Evolutionary conservation across 2,329 filamentous ascomycete species (phyloP).

Genomic region (Trichoderma gracile): DNA sequence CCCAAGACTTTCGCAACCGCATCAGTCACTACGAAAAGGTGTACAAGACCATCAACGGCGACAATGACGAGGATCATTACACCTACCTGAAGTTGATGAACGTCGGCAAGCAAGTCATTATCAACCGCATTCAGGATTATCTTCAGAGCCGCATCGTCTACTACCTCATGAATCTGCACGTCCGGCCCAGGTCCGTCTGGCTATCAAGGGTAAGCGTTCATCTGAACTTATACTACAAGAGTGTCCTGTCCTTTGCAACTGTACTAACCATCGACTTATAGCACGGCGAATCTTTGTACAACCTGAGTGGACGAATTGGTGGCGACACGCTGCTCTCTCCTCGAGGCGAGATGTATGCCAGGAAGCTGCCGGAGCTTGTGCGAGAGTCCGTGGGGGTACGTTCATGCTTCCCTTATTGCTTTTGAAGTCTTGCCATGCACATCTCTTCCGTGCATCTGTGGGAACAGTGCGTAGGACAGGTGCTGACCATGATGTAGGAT

Average conservation of each 20-base stretch:
- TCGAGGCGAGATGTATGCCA: constrained; percentile 84
- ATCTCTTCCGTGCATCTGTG: neutral
- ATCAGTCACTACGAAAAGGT: constrained; percentile 98
- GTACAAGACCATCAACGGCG: constrained; percentile 87
- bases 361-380: constrained; percentile 80
- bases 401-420: constrained; percentile 26
- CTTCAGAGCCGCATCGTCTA: constrained; percentile 95
- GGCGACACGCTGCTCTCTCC: constrained; percentile 86
- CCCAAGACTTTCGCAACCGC: constrained; percentile 86
- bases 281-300: constrained; percentile 95
- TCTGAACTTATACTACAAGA: neutral
- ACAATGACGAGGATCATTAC: constrained; percentile 75
- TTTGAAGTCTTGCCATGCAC: neutral
- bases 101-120: constrained; percentile 92
- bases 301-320: constrained; percentile 86
- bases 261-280: constrained; percentile 38
- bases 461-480: neutral
- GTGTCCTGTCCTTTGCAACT: too few relatives aligned
- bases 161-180: constrained; percentile 98
- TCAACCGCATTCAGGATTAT: constrained; percentile 97
- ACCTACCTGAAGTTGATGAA: constrained; percentile 98
- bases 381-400: constrained; percentile 81
- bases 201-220: constrained; percentile 72
- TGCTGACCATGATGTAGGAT: constrained; percentile 44
- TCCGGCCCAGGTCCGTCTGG: constrained; percentile 95